Evolutionary conservation across 1,284 basidiomycete genomes (phyloP).

Genomic region (Hymenochaete sp.): DNA sequence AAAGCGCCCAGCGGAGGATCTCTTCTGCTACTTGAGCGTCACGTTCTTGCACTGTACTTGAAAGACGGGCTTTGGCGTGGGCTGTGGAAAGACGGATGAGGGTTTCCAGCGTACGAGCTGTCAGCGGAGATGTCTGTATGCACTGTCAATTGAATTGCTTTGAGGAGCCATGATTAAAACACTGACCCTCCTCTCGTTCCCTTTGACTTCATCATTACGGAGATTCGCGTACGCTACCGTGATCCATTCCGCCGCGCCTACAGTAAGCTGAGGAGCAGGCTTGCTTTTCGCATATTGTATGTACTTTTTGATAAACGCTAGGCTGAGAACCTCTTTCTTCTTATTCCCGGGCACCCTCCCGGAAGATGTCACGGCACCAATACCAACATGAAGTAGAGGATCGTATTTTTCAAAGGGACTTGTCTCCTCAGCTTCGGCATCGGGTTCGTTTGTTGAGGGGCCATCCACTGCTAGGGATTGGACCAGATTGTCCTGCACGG

Average conservation of each 20-base stretch:
- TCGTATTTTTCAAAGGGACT: slow-evolving; percentile 95
- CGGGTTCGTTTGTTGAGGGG: slow-evolving; percentile 46
- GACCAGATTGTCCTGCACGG: slow-evolving; percentile 79
- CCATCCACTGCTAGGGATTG: slow-evolving; percentile 84
- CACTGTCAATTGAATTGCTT: not conserved
- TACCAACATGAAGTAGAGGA: slow-evolving; percentile 86
- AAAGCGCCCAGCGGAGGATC: slow-evolving; percentile 94
- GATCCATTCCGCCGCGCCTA: slow-evolving; percentile 92
- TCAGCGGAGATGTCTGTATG: slow-evolving; percentile 85
- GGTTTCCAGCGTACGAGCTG: slow-evolving; percentile 97
- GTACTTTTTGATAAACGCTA: slow-evolving; percentile 97
- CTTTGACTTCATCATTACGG: slow-evolving; percentile 87
- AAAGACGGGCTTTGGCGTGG: slow-evolving; percentile 93
- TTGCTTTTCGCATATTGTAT: slow-evolving; percentile 95
- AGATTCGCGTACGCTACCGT: slow-evolving; percentile 88
- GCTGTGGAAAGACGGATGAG: slow-evolving; percentile 97
- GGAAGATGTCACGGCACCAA: slow-evolving; percentile 42
- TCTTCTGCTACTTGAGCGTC: slow-evolving; percentile 92
- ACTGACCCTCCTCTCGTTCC: slow-evolving; percentile 80
- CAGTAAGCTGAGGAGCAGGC: slow-evolving; percentile 77
- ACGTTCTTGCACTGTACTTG: slow-evolving; percentile 72
- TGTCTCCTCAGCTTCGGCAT: slow-evolving; percentile 55
- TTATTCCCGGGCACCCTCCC: slow-evolving; percentile 50
- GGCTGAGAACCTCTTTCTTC: slow-evolving; percentile 82
- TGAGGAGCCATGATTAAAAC: slow-evolving; percentile 1